Base-by-base conservation (phyloP, 371 early-diverging fungal species). In the Lichtheimia ramosa region DNA sequence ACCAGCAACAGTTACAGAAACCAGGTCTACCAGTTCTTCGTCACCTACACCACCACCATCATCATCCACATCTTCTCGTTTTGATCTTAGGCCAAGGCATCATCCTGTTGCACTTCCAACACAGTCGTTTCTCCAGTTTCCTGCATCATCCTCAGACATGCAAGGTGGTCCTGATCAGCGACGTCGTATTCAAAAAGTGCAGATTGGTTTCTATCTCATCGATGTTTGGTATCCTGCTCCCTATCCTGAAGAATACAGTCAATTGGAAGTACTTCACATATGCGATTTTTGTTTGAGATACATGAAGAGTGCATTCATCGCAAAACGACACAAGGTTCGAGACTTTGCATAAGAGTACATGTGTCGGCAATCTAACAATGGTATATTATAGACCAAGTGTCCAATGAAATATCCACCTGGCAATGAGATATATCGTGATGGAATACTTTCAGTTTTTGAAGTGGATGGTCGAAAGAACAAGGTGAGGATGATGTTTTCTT, bases 211-310 rank as follows among this genome's bases (percentile, higher is more conserved):
- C 28, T 92, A 86, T 75, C 68, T 86, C 53, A 89, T 99, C 28
- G 89, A 97, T 64, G 89, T 94, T 1, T 99, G 99, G 99, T 99
- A 99, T 74, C 83, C 91, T 23, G 91, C 98, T 20, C 99, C 99
- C 20, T 99, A 99, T 75, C 99, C 99, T 2, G 95, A 96, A 71
- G 96, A 96, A 75, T 96, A 96, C 74, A 89, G 88, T 53, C 75
- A 74, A 24, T 75, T 80, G 12, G 71, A 77, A 6, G 65, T 74
- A 4, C 65, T 98, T 14, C 96, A 93, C 67, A 86, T 99, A 48
- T 99, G 99, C 75, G 97, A 98, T 73, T 98, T 86, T 64, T 99
- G 99, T 70, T 79, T 99, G 50, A 94, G 93, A 69, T 97, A 97
- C 72, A 94, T 98, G 87, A 89, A 88, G 60, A 85, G 87, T 60